Base-by-base conservation (phyloP, 371 early-diverging fungal species). In the Lichtheimia ornata region DNA sequence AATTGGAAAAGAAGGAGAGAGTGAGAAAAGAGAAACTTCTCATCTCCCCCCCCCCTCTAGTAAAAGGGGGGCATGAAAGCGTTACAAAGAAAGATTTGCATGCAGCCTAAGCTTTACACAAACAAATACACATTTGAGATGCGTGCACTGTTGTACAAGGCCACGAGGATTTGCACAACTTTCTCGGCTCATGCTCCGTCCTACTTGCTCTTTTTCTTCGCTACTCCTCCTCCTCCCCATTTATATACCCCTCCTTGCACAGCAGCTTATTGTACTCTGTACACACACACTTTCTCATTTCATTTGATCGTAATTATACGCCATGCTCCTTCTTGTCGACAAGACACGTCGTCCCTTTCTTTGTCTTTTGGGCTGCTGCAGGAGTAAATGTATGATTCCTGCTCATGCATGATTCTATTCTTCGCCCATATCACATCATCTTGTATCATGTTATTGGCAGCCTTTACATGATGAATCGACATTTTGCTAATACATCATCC, bases 71-170 rank as follows among this genome's bases (percentile, higher is more conserved):
- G 35, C n/a, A 22, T 22, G 22, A 11, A 35, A 35, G 35, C 35
- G 35, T 35, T 35, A 35, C 35, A 35, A 35, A 35, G 11, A 35
- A 35, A 35, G 35, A 35, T 35, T 35, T 35, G 35, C 35, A 35
- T 35, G 35, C 35, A 35, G 35, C 35, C 11, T 0, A 35, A 35
- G 11, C 35, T 35, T 35, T 11, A 35, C 35, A 35, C 35, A 35
- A 35, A 35, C 35, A 35, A 35, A 35, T 35, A 35, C 35, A 35
- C 35, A 9, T 35, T 35, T 11, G 35, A 35, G 35, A 47, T 47
- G 18, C 47, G 22, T 47, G 47, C 47, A 22, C 47, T 47, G 47
- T 22, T 47, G 47, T 22, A 47, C 47, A 47, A 18, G 47, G 47
- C 18, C 47, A 47, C 22, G 47, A 47, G 47, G 47, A 18, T 47